A percentile compares a stretch with the other conserved stretches of the same genome.
phyloP scores from a whole-genome alignment of 345 rosid species.

The Populus deltoides region DNA sequence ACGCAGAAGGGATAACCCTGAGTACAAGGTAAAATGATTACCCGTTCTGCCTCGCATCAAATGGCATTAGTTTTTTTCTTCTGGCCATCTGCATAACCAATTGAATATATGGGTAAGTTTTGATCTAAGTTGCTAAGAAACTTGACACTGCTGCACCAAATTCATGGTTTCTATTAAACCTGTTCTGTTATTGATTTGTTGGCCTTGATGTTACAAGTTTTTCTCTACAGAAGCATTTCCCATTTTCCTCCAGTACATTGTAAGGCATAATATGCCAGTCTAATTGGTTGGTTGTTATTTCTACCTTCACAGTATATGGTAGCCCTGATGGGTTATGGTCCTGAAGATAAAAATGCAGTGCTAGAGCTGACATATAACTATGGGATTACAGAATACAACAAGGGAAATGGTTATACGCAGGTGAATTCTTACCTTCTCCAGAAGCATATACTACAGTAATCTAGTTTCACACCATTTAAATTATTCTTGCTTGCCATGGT shows the following conservation, averaged over 20 bases:
- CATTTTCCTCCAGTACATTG: background rate
- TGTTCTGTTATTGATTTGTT: background rate
- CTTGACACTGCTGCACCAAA: no score
- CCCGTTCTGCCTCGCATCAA: background rate
- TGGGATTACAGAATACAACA: slow-evolving; percentile 80
- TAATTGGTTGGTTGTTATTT: background rate
- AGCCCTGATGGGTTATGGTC: slow-evolving; percentile 74
- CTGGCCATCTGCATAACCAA: background rate
- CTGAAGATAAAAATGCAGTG: slow-evolving; percentile 79
- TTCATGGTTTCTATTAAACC: background rate
- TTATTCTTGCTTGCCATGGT: background rate
- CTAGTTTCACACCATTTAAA: background rate
- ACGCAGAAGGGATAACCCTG: slow-evolving; percentile 14
- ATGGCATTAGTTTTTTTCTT: background rate
- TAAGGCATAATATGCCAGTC: background rate
- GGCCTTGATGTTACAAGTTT: background rate
- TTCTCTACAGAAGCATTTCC: background rate
- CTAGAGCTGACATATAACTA: slow-evolving; percentile 87
- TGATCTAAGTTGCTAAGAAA: no score
- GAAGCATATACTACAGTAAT: background rate
- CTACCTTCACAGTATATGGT: slow-evolving; percentile 11
- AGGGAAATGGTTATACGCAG: slow-evolving; percentile 90
- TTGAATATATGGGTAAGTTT: no score
- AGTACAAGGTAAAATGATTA: slow-evolving; percentile 8
- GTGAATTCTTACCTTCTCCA: slow-evolving; percentile 27